Percentiles rank a stretch among this genome's conserved stretches.
These are phyloP conservation scores for Saturnispora mendoncae DNA, from an alignment of 805 yeast species.

Conservation along the genomic window DNA sequence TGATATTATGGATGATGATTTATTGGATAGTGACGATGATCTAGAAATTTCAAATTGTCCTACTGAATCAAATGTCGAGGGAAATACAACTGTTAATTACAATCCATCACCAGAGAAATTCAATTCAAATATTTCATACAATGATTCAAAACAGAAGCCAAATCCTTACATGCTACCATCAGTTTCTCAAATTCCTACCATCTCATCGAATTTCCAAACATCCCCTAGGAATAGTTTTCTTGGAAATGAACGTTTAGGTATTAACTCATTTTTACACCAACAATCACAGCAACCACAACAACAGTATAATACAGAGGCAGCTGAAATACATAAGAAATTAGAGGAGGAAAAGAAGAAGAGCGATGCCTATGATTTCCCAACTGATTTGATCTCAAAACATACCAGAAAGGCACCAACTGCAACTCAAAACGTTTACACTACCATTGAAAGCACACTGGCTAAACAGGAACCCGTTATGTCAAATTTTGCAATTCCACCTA, in stretches of 20 bases:
- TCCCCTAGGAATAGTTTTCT: neutral
- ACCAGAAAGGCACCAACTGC: conserved; percentile 32
- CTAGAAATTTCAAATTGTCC: neutral
- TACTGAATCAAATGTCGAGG: neutral
- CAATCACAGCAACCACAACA: neutral
- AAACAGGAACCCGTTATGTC: conserved; percentile 7
- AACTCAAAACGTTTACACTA: conserved; percentile 24
- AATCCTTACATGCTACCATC: neutral
- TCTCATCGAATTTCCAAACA: too few species aligned
- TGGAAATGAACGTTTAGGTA: neutral
- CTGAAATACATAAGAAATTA: conserved; percentile 13
- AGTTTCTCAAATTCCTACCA: neutral
- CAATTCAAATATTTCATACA: neutral
- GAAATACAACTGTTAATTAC: neutral
- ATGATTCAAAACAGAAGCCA: neutral
- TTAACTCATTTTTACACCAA: conserved; percentile 3
- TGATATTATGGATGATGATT: conserved; percentile 33
- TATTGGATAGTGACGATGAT: conserved; percentile 22
- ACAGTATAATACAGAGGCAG: conserved; percentile 1
- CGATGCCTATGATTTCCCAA: conserved; percentile 75
- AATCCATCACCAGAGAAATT: neutral
- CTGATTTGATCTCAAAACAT: conserved; percentile 38
- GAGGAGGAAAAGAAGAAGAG: conserved; percentile 43
- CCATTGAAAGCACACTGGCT: conserved; percentile 17
- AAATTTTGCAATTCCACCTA: conserved; percentile 3